These are phyloP conservation scores for Cytospora mali DNA, from an alignment of 2,329 filamentous ascomycete species.

Conservation along the genomic window DNA sequence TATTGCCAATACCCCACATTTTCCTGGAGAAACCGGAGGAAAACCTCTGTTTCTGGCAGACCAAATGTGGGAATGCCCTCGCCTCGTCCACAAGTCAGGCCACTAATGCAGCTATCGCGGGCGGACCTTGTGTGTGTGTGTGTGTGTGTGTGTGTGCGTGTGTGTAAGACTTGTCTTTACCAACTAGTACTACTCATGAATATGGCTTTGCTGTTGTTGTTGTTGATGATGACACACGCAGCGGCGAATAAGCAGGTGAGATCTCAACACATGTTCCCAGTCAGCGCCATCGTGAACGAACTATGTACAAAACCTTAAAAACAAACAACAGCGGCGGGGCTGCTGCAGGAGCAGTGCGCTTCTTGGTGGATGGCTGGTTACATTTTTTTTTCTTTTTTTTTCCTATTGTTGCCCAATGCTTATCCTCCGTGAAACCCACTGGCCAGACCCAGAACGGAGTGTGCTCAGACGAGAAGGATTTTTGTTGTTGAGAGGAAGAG, in stretches of 20 bases:
- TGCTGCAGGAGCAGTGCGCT: too few species aligned
- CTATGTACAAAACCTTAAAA: background rate
- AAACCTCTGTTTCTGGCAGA: background rate
- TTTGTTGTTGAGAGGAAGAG: background rate
- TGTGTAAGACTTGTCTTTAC: background rate
- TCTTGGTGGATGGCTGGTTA: too few species aligned
- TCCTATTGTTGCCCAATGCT: background rate
- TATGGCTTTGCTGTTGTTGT: too few species aligned
- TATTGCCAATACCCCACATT: background rate
- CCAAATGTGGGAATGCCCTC: background rate
- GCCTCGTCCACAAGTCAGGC: background rate
- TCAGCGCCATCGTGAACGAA: background rate
- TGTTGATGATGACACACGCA: background rate
- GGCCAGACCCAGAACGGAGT: background rate
- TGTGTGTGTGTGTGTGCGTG: too few species aligned
- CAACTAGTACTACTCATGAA: too few species aligned
- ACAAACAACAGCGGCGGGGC: background rate
- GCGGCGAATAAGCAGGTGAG: too few species aligned
- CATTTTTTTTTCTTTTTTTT: too few species aligned
- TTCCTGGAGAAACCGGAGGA: background rate
- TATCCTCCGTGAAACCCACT: background rate
- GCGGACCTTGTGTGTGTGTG: background rate
- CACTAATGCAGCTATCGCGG: background rate
- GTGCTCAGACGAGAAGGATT: background rate
- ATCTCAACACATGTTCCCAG: background rate